Evolutionary conservation across 768 basidiomycete genomes (phyloP), one percentile per base, ranked within the genome.

Genomic region (Gymnopilus junonius): DNA sequence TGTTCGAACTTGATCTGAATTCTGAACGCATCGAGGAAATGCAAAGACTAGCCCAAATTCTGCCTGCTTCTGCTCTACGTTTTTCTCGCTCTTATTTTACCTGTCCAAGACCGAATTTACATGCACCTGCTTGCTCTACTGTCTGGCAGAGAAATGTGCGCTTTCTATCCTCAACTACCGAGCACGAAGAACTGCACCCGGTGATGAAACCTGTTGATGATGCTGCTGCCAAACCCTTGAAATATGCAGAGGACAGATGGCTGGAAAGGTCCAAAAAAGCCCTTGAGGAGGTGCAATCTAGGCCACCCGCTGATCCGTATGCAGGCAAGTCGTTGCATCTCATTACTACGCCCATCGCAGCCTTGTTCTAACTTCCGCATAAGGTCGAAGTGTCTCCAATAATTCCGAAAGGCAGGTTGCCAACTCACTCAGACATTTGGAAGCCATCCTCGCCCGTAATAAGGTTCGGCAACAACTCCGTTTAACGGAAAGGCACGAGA

Each of bases 401-500:
- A 65, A 68, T 31, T 79, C 81, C 8, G 79, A 80, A 58, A 74
- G 61, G 15, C 55, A 69, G 27, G 46, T 91, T 17, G 77, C 74
- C 2, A 68, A 71, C 1, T 83, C 89, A 2, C 85, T 85, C 66
- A 74, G 66, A 58, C 77, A 71, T 29, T 80, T 93, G 21, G 81
- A 86, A 55, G 64, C 55, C 20, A 84, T 86, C 56, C 76, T 93
- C 37, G 63, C 66, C 50, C 77, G 77, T 32, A 93, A 93, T 69
- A 82, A 74, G 61, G 85, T 94, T 14, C 73, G 78, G 12, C 68
- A 69, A 34, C 85, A 87, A 65, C 74, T 87, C 45, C 77, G 79
- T 55, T 66, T 79, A 68, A 72, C 79, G 45, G 79, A 83, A 61
- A 81, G 93, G 66, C 93, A 94, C 73, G 93, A 93, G 75, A 92